Percentiles rank a stretch among this genome's conserved stretches.
Conservation (phyloP, 2,329 filamentous ascomycete genomes). For the Botrytis hyacinthi region DNA sequence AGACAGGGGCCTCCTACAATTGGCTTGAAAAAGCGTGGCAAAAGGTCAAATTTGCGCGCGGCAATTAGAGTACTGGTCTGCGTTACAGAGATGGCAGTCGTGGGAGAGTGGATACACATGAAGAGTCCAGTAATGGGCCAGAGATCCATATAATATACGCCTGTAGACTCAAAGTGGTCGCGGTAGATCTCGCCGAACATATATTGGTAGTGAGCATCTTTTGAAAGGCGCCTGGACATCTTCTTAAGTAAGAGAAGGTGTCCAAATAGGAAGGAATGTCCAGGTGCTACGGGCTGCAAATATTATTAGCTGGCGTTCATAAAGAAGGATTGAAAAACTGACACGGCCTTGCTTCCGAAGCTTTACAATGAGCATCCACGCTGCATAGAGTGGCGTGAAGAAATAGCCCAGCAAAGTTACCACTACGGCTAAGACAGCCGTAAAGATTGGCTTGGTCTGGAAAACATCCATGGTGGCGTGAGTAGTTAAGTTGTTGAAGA, state of each 20-base stretch:
- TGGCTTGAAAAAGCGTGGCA: constrained; percentile 24
- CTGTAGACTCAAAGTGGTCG: constrained; percentile 24
- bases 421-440: background rate
- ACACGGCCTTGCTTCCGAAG: background rate
- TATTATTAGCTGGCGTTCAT: background rate
- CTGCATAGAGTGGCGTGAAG: background rate
- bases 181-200: constrained; percentile 24
- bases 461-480: background rate
- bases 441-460: background rate
- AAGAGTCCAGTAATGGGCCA: constrained; percentile 30
- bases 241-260: background rate
- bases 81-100: constrained; percentile 25
- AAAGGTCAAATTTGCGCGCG: constrained; percentile 20
- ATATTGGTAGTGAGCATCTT: constrained; percentile 26
- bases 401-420: background rate
- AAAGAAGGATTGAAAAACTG: background rate
- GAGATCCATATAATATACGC: constrained; percentile 31
- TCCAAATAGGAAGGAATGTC: background rate
- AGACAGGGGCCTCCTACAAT: constrained; percentile 24
- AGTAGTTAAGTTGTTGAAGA: background rate
- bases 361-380: constrained; percentile 3
- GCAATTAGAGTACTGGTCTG: constrained; percentile 26
- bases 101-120: constrained; percentile 25
- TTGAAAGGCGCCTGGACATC: constrained; percentile 13
- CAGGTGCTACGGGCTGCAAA: background rate